Evolutionary conservation across 768 basidiomycete genomes (phyloP), one percentile per base, ranked within the genome.

Genomic region (Leccinum sublutescens): DNA sequence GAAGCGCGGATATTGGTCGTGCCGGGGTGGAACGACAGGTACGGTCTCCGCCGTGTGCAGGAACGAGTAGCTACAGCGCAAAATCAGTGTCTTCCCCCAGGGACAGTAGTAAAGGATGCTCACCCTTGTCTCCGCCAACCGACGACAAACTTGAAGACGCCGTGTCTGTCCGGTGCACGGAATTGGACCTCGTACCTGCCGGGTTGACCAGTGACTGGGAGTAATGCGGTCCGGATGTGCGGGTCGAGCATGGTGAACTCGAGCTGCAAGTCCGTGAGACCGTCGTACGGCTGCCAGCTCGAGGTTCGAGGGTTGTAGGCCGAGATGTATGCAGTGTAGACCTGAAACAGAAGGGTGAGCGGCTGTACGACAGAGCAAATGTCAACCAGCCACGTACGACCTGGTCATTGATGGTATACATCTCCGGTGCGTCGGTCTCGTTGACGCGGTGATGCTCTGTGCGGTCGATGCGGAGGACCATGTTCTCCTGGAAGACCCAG

Each of bases 201-300:
- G 3, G 87, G 83, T 25, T 75, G 63, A 1, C 81, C 82, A 4
- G 76, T 55, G 9, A 85, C 83, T 11, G 88, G 80, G 11, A 73
- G 78, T 10, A 99, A 80, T 7, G 88, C 76, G 14, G 87, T 93
- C 36, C 97, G 92, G 60, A 98, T 78, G 73, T 97, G 95, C 1
- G 97, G 97, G 73, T 99, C 97, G 43, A 99, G 85, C 97, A 99
- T 99, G 21, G 94, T 96, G 71, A 98, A 98, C 66, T 96, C 95
- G 53, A 98, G 80, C 66, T 98, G 96, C 29, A 98, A 70, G 71
- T 98, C 97, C 11, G 76, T 72, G 53, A 93, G 72, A 33, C 80
- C 83, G 12, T 87, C 85, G 71, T 86, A 87, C 0, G 93, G 88
- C 54, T 77, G 76, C 93, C 94, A 98, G 12, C 70, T 71, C 9